Percentiles rank a stretch among this genome's conserved stretches.
phyloP scores from a whole-genome alignment of 768 basidiomycete species.

The Suillus occidentalis region DNA sequence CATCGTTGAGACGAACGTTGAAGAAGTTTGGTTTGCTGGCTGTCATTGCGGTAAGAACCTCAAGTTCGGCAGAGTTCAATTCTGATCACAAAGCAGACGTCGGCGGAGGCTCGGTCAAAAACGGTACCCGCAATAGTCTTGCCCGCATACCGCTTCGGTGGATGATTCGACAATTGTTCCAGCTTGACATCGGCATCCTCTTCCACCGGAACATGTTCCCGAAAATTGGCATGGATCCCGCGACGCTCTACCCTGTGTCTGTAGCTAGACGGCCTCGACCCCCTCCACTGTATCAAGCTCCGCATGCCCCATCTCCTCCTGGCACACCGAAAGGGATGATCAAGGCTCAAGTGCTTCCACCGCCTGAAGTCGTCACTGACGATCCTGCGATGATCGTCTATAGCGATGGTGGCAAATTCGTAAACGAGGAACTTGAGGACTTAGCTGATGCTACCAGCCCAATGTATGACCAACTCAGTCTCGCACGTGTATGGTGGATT shows the following conservation, averaged over 20 bases:
- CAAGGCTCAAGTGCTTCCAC: conserved; percentile 12
- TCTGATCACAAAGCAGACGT: conserved; percentile 48
- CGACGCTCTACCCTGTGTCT: conserved; percentile 41
- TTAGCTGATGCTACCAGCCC: conserved; percentile 53
- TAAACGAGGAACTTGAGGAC: conserved; percentile 64
- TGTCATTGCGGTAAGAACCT: conserved; percentile 60
- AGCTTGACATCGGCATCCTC: conserved; percentile 53
- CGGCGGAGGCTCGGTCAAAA: conserved; percentile 68
- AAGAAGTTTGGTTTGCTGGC: conserved; percentile 83
- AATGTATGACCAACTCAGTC: conserved; percentile 56
- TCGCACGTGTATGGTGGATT: conserved; percentile 58
- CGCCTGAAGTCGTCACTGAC: conserved; percentile 18
- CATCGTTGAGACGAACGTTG: conserved; percentile 51
- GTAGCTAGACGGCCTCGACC: conserved; percentile 21
- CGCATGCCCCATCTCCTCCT: conserved; percentile 13
- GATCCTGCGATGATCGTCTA: conserved; percentile 19
- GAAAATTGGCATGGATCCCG: conserved; percentile 46
- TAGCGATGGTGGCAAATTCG: conserved; percentile 20
- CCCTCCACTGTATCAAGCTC: conserved; percentile 36
- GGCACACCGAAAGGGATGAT: conserved; percentile 10
- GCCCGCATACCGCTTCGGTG: conserved; percentile 74
- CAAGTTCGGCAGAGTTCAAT: background rate
- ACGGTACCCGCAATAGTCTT: conserved; percentile 56
- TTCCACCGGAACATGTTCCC: conserved; percentile 48
- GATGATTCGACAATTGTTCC: conserved; percentile 73